Conservation (phyloP, 352 stramenopile species). For the Peronospora destructor region DNA sequence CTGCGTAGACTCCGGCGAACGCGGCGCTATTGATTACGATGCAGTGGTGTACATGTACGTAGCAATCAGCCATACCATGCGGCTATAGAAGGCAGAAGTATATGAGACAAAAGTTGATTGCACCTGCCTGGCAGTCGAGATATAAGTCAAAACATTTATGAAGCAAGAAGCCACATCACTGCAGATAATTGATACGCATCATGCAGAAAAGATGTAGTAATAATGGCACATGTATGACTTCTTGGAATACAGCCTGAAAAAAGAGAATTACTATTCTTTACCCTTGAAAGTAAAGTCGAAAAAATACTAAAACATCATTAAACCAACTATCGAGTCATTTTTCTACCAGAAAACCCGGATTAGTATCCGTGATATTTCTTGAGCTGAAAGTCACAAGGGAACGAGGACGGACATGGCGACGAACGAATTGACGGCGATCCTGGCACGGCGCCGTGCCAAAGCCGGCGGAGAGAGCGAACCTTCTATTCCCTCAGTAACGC, state of each 20-base stretch:
- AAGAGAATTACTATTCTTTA: no score
- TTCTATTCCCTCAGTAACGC: constrained; percentile 26
- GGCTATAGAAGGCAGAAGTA: constrained; percentile 16
- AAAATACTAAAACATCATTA: no score
- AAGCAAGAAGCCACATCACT: constrained; percentile 9
- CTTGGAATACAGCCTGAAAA: no score
- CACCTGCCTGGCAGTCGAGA: background rate
- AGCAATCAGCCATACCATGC: constrained; percentile 4
- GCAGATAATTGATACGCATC: constrained; percentile 5
- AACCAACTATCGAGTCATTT: no score
- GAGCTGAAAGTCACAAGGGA: constrained; percentile 18
- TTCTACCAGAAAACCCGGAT: no score
- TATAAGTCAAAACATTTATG: constrained; percentile 18
- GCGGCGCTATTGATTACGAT: constrained; percentile 40
- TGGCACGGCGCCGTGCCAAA: constrained; percentile 69
- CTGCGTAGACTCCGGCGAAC: constrained; percentile 58
- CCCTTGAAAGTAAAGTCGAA: no score
- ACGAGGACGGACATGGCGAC: constrained; percentile 48
- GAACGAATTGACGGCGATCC: constrained; percentile 78
- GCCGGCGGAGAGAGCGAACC: constrained; percentile 37
- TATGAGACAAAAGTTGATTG: constrained; percentile 2
- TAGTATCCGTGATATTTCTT: constrained; percentile 13
- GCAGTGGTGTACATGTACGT: constrained; percentile 4
- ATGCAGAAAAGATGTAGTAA: background rate
- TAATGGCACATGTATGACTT: background rate